phyloP scores from a whole-genome alignment of 1,284 basidiomycete species.

The Gymnopus androsaceus region DNA sequence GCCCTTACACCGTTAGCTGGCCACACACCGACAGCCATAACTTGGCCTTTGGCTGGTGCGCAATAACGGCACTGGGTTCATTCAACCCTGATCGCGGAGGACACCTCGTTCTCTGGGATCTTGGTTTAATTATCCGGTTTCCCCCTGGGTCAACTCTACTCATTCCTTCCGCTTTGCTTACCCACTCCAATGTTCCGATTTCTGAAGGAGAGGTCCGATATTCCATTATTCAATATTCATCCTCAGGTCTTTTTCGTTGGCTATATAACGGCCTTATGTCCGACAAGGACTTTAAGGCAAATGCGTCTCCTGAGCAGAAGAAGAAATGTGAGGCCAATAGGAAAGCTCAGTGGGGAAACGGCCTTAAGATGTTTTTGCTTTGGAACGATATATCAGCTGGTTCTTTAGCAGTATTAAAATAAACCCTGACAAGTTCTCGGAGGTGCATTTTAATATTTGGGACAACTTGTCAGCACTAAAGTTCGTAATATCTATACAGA shows the following conservation, averaged over 20 bases:
- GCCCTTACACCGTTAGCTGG: not conserved
- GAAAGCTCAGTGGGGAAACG: not conserved
- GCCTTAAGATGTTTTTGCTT: not conserved
- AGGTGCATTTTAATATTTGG: no score
- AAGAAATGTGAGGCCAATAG: not conserved
- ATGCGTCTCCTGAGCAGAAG: not conserved
- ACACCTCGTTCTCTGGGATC: constrained; percentile 5
- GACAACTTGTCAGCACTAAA: no score
- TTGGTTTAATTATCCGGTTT: not conserved
- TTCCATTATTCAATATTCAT: not conserved
- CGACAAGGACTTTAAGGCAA: not conserved
- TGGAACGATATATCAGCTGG: not conserved
- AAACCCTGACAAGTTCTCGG: no score
- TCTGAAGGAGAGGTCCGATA: not conserved
- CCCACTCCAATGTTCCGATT: not conserved
- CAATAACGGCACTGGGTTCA: constrained; percentile 1
- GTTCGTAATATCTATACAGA: no score
- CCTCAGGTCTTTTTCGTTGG: constrained; percentile 6
- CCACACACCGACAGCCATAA: not conserved
- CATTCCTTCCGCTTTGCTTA: not conserved
- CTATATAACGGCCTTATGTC: not conserved
- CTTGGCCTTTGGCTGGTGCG: not conserved
- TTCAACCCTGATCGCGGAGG: constrained; percentile 2
- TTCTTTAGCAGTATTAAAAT: no score
- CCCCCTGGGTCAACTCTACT: no score